A percentile compares a stretch with the other conserved stretches of the same genome.
Evolutionary conservation across 2,329 filamentous ascomycete species (phyloP).

Genomic region (Biscogniauxia marginata): DNA sequence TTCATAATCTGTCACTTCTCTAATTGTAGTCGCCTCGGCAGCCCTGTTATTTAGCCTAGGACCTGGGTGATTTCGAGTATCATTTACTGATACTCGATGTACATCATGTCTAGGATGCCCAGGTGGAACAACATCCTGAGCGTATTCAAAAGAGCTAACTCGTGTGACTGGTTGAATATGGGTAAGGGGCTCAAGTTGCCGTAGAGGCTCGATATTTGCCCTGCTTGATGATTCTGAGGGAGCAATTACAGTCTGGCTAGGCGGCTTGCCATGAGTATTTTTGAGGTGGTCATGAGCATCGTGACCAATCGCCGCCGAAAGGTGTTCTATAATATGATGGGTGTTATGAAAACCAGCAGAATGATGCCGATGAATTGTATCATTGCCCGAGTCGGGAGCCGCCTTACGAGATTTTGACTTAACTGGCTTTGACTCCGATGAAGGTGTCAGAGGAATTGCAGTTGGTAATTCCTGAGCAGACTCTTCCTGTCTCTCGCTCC

Average conservation of each 20-base stretch:
- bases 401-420: conserved; percentile 4
- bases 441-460: neutral
- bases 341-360: conserved; percentile 34
- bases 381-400: conserved; percentile 1
- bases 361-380: conserved; percentile 25
- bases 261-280: neutral
- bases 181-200: conserved; percentile 14
- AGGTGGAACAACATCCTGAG: conserved; percentile 9
- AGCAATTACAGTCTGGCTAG: neutral
- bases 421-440: neutral
- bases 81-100: neutral
- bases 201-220: neutral
- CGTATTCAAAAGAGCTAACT: conserved; percentile 14
- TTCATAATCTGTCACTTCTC: neutral
- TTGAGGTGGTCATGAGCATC: conserved; percentile 10
- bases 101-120: conserved; percentile 10
- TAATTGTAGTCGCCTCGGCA: neutral
- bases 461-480: neutral
- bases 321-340: conserved; percentile 36
- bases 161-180: conserved; percentile 12
- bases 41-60: neutral
- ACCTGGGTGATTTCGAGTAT: neutral
- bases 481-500: conserved; percentile 8
- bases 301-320: conserved; percentile 23
- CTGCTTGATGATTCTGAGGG: neutral